Conservation (phyloP, 805 yeast species). For the Myxozyma lipomycoides region DNA sequence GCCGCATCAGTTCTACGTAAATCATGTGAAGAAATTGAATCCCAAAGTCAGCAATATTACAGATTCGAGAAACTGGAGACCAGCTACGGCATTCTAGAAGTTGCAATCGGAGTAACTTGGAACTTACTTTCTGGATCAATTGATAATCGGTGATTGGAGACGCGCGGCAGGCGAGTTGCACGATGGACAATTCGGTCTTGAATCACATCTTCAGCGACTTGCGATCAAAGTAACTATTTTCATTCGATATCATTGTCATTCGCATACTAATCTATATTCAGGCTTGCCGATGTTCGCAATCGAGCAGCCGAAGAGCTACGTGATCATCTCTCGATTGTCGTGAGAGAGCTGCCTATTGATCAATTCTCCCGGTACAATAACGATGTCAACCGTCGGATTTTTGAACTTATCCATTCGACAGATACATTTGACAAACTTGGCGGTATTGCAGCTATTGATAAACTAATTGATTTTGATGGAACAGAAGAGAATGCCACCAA, state of each 20-base stretch:
- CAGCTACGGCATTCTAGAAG: no score
- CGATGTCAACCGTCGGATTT: slow-evolving; percentile 80
- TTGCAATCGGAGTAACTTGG: no score
- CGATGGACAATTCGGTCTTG: slow-evolving; percentile 50
- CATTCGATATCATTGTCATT: slow-evolving; percentile 32
- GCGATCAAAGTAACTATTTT: slow-evolving; percentile 41
- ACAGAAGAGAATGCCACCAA: slow-evolving; percentile 81
- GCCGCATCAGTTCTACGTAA: no score
- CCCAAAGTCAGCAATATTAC: no score
- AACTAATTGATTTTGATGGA: slow-evolving; percentile 77
- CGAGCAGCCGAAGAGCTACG: slow-evolving; percentile 68
- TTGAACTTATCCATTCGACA: slow-evolving; percentile 73
- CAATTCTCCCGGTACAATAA: slow-evolving; percentile 77
- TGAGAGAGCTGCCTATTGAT: slow-evolving; percentile 78
- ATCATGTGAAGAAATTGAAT: no score
- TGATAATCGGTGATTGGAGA: no score
- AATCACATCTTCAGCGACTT: slow-evolving; percentile 53
- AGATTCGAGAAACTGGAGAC: no score
- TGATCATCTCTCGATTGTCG: slow-evolving; percentile 62
- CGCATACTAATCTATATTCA: background rate
- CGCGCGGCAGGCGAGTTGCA: slow-evolving; percentile 3
- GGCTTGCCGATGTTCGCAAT: slow-evolving; percentile 26
- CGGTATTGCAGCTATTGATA: slow-evolving; percentile 86
- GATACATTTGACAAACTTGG: slow-evolving; percentile 75
- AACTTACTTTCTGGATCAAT: no score